Percentiles rank a stretch among this genome's conserved stretches.
Conservation (phyloP, 257 asterid species). For the Primulina tabacum region DNA sequence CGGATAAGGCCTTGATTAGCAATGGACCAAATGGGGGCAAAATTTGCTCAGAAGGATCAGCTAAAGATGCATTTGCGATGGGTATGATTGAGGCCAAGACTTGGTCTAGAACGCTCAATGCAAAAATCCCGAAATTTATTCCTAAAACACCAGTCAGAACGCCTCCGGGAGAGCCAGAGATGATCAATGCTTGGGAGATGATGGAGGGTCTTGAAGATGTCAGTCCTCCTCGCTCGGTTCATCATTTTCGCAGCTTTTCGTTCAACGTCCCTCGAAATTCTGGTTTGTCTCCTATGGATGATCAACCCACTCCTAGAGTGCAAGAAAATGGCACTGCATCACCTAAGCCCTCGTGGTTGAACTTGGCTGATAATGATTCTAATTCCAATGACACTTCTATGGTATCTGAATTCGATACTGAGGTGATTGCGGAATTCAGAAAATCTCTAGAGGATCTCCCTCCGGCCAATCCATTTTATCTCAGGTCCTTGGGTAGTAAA, state of each 20-base stretch:
- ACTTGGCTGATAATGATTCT: slow-evolving; percentile 45
- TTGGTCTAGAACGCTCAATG: slow-evolving; percentile 77
- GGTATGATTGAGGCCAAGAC: slow-evolving; percentile 78
- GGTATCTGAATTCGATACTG: slow-evolving; percentile 70
- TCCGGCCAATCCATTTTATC: slow-evolving; percentile 68
- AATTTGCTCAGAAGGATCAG: slow-evolving; percentile 19
- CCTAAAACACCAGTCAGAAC: slow-evolving; percentile 64
- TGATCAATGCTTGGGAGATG: slow-evolving; percentile 81
- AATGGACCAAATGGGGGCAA: not conserved
- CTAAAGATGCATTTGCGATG: slow-evolving; percentile 58
- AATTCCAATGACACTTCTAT: slow-evolving; percentile 52
- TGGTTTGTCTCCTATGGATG: slow-evolving; percentile 26
- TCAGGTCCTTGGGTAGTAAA: slow-evolving; percentile 31
- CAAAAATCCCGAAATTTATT: slow-evolving; percentile 57
- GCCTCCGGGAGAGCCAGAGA: slow-evolving; percentile 89
- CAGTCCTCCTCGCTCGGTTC: slow-evolving; percentile 44
- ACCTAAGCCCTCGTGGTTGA: slow-evolving; percentile 45
- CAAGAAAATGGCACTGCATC: slow-evolving; percentile 29
- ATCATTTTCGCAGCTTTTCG: slow-evolving; percentile 71
- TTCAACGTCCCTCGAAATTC: slow-evolving; percentile 38
- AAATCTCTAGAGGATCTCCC: slow-evolving; percentile 78
- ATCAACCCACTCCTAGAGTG: slow-evolving; percentile 49
- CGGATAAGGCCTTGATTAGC: slow-evolving; percentile 20
- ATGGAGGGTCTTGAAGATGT: slow-evolving; percentile 85
- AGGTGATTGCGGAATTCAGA: slow-evolving; percentile 63